Evolutionary conservation across 1,139 yeast genomes (phyloP), one percentile per base, ranked within the genome.

Genomic region (Scheffersomyces segobiensis): DNA sequence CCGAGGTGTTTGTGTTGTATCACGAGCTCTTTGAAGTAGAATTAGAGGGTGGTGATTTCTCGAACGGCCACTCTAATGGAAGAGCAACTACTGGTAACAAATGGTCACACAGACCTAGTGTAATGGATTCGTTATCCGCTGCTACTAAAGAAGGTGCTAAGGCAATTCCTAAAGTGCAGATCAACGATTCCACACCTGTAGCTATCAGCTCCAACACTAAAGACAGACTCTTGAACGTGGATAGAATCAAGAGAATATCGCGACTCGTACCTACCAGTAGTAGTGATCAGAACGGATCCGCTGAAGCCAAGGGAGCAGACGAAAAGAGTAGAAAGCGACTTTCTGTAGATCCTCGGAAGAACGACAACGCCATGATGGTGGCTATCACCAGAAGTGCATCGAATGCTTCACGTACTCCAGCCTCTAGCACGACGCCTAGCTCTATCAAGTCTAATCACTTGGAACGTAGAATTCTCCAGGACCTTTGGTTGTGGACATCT

Each of bases 401-500:
- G 17, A 20, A 21, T 24, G 24, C 21, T n/a, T 20, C 26, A 8
- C 14, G 24, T 17, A 48, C 26, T 7, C 17, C 24, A 20, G 26
- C 19, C 3, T 21, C 50, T 20, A 18, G 50, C n/a, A 20, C 50
- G 12, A 12, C 24, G 8, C 12, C 21, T 17, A 20, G n/a, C 24
- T 48, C 50, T 47, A 14, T 18, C 21, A 20, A 47, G 49, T 47
- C 49, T 5, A 20, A 65, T 58, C 26, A 63, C 10, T 46, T 57
- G 32, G 71, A 70, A 57, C 75, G 77, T 56, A 74, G 71, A 59
- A 71, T 87, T 12, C 70, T 88, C 55, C 91, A 88, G 65, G 80
- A 80, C 46, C 68, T 91, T 14, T 93, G 97, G 97, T 71, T 92
- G 56, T 86, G 92, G 85, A 81, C 91, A 0, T 83, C 93, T 1